phyloP scores from a whole-genome alignment of 2,329 filamentous ascomycete species.

The Colletotrichum sp. region DNA sequence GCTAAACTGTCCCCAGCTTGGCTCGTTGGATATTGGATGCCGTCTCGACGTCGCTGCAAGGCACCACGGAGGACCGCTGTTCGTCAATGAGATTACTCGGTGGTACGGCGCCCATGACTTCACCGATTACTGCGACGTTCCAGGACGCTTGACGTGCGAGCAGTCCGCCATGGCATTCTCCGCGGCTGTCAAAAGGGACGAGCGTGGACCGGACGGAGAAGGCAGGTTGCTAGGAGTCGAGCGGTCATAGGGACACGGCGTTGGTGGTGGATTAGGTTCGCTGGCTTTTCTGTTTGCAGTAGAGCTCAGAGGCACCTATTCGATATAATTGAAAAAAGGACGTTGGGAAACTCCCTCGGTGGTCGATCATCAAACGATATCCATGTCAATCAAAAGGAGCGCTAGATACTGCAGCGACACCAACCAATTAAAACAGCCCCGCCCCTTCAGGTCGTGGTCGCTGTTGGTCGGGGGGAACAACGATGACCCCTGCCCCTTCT shows the following conservation, averaged over 20 bases:
- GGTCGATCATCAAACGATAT: not conserved
- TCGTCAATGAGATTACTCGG: not conserved
- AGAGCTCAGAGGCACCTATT: not conserved
- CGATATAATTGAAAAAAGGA: not conserved
- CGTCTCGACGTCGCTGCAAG: not conserved
- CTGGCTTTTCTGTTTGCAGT: not conserved
- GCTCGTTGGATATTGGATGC: not conserved
- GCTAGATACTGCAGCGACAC: not conserved
- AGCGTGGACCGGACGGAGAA: not conserved
- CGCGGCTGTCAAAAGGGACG: not conserved
- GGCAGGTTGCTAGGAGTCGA: not conserved
- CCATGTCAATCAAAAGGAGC: not conserved
- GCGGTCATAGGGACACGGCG: not conserved
- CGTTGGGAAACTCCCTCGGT: not conserved
- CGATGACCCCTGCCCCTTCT: not conserved
- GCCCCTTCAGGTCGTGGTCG: no score
- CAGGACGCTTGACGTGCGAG: not conserved
- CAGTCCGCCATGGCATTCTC: not conserved
- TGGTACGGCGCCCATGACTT: not conserved
- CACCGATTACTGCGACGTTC: not conserved
- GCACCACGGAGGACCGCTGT: not conserved
- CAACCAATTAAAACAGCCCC: not conserved
- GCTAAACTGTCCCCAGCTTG: not conserved
- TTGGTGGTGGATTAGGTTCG: not conserved
- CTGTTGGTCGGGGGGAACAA: not conserved